These are phyloP conservation scores for Xerocomus brunneocitrinus DNA, from an alignment of 768 basidiomycete genomes.

Conservation along the genomic window DNA sequence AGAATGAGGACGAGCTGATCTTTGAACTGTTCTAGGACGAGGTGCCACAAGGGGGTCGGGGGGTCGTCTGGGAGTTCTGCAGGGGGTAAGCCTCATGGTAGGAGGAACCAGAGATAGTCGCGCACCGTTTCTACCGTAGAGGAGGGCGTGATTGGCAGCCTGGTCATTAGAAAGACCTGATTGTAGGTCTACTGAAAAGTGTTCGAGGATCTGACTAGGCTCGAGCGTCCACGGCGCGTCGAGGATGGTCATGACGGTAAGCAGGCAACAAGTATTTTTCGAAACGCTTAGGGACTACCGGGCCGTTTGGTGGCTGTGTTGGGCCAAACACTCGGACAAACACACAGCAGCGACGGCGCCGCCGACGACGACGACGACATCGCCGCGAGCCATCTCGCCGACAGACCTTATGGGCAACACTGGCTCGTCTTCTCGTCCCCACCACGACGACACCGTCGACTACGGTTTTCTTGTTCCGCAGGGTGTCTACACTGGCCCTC, in stretches of 20 bases:
- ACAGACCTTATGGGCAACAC: constrained; percentile 68
- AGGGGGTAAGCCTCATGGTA: constrained; percentile 1
- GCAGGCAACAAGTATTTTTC: background rate
- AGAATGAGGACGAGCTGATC: constrained; percentile 98
- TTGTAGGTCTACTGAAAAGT: constrained; percentile 62
- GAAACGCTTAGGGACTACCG: constrained; percentile 4
- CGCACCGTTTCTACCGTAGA: constrained; percentile 86
- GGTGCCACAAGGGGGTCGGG: constrained; percentile 85
- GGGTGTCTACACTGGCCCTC: constrained; percentile 77
- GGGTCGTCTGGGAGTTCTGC: constrained; percentile 91
- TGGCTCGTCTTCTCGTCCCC: constrained; percentile 67
- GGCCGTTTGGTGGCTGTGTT: constrained; percentile 13
- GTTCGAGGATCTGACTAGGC: constrained; percentile 62
- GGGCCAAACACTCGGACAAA: constrained; percentile 24
- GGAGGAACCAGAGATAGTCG: background rate
- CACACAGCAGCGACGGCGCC: constrained; percentile 2
- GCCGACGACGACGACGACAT: constrained; percentile 3
- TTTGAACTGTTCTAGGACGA: constrained; percentile 98
- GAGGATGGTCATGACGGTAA: constrained; percentile 36
- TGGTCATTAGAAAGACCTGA: constrained; percentile 64
- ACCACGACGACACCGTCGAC: constrained; percentile 82
- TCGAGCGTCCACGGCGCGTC: constrained; percentile 77
- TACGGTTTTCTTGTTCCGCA: constrained; percentile 77
- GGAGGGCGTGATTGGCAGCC: constrained; percentile 65
- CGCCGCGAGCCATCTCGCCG: background rate